Evolutionary conservation across 2,329 filamentous ascomycete genomes (phyloP), one percentile per base, ranked within the genome.

Genomic region (Fusarium sp.): DNA sequence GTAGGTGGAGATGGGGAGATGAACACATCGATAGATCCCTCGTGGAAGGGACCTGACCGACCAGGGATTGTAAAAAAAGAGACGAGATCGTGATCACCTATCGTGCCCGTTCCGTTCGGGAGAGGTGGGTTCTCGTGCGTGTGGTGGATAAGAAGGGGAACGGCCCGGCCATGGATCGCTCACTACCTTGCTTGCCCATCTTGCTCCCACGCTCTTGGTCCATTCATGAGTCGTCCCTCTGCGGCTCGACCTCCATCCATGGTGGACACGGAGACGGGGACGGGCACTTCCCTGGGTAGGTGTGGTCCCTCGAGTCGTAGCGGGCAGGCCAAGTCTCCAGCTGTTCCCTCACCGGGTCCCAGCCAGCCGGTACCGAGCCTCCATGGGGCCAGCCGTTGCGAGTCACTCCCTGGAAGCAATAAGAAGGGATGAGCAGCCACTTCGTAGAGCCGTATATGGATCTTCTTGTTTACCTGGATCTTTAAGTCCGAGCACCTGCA

Each of bases 311-410:
- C 58, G 65, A 73, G 61, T 65, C 65, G 65, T 52, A 68, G 38
- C 62, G 70, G 65, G 58, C 68, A 54, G 45, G 60, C 57, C 47
- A 59, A 74, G 65, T 65, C 67, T 78, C 71, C 65, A 66, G 67
- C 31, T 66, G 52, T 56, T 72, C 68, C 65, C 72, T 77, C 79
- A 76, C 76, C 71, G 72, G 70, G 73, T 75, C 68, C 77, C 74
- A 70, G 65, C 45, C 63, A 69, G 66, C 70, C 74, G 76, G 74
- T 76, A 78, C 62, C 77, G 68, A 78, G 73, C 47, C 54, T 67
- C 56, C 63, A 64, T 71, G 60, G 62, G 60, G 47, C 65, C 71
- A 75, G 66, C 63, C 60, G 65, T 66, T 71, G 66, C 63, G 62
- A 70, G 64, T 65, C 66, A 65, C 69, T 73, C 67, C 74, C 75